phyloP scores from a whole-genome alignment of 2,329 filamentous ascomycete species.

The Diaporthe destruens region DNA sequence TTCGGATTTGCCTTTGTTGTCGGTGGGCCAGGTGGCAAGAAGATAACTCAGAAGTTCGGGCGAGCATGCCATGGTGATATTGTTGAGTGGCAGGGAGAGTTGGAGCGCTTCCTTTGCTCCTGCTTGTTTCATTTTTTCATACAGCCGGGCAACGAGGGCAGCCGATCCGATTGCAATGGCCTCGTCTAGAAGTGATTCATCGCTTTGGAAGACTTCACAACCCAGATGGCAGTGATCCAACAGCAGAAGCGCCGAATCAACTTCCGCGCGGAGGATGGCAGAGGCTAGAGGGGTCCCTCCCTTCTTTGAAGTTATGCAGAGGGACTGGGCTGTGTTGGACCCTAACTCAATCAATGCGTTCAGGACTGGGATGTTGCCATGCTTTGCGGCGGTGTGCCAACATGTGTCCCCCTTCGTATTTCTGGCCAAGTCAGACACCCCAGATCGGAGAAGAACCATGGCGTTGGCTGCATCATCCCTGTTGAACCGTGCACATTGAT shows the following conservation, averaged over 20 bases:
- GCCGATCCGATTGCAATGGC: background rate
- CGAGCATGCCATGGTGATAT: background rate
- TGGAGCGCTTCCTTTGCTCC: rapidly evolving
- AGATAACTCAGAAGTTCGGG: background rate
- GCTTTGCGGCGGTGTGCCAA: background rate
- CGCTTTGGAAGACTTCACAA: background rate
- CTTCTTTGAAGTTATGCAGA: background rate
- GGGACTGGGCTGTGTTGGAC: background rate
- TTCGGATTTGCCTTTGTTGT: background rate
- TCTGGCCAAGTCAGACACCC: background rate
- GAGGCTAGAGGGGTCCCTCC: background rate
- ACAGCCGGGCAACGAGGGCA: background rate
- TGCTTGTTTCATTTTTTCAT: background rate
- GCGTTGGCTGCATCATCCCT: background rate
- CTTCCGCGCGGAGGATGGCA: background rate
- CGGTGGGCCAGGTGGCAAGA: background rate
- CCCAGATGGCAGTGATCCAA: background rate
- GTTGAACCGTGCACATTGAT: rapidly evolving
- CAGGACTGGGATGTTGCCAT: background rate
- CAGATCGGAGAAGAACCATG: background rate
- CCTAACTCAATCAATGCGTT: background rate
- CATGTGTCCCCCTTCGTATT: background rate
- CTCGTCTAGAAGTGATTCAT: background rate
- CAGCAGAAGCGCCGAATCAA: background rate
- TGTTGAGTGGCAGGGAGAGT: rapidly evolving